Evolutionary conservation across 352 stramenopile genomes (phyloP), one percentile per base, ranked within the genome.

Genomic region (Globisporangium orthogonon): DNA sequence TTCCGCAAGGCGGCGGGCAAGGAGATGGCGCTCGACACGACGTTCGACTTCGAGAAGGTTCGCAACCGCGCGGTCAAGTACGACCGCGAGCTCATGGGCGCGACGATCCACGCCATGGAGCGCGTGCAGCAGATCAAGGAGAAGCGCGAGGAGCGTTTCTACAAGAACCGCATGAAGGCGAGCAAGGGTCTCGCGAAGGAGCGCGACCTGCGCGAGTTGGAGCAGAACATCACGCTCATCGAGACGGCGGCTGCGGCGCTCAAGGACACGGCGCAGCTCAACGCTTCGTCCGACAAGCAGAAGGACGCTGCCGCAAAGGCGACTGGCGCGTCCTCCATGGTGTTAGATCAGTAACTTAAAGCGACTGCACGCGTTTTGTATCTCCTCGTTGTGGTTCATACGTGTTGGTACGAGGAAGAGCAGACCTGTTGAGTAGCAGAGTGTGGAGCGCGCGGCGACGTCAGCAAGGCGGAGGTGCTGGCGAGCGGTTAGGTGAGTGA

Each of bases 41-140:
- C 97, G 44, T 99, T 99, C 76, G 97, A 99, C 73, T 99, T 99
- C 63, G 97, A 99, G 73, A 99, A 99, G 83, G 75, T 97, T 73
- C 84, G 98, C 51, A 98, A 99, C 77, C 86, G 97, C 55, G 97
- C 97, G 18, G 92, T 99, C 60, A 99, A 99, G 74, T 99, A 99
- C 78, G 96, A 99, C 81, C 88, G 97, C 57, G 90, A 99, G 70
- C 84, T 99, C 28, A 99, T 99, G 91, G 93, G 92, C 56, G 97
- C 97, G 66, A 99, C 98, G 39, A 94, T 99, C 47, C 82, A 98
- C 73, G 97, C 97, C 50, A 99, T 99, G 76, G 94, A 99, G 73
- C 89, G 95, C 52, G 95, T 99, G 54, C 78, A 97, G 60, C 83
- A 98, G 68, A 99, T 99, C 73, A 97, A 98, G 84, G 84, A 96